Base-by-base conservation (phyloP, 2,329 filamentous ascomycete species). In the Epichloe hybrida region DNA sequence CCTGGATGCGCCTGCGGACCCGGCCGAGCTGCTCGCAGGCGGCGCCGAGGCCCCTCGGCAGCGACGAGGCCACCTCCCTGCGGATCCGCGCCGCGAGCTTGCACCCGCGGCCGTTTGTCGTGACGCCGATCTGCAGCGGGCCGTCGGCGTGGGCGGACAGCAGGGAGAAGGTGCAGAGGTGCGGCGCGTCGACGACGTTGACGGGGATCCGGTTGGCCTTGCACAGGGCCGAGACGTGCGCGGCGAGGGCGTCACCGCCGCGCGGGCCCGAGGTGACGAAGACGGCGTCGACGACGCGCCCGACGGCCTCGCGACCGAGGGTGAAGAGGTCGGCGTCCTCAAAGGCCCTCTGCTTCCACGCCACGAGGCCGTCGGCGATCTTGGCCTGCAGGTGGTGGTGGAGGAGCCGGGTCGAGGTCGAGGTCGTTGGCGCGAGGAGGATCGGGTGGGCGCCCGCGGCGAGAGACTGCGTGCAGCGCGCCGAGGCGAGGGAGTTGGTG, bases 41-140 rank as follows among this genome's bases (percentile, higher is more conserved):
- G 20, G 68, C 66, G 5, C 93, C 93, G 5, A 97, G 75, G 17
- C 85, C 76, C 2, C 73, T 65, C 0, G 93, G 93, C 3, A 98
- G 73, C 0, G 82, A 80, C 0, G 89, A 78, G 2, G 88, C 86
- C 54, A 98, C 86, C 61, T 97, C 93, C 51, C 93, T 79, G 15
- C 90, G 81, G 59, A 98, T 88, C 27, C 93, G 79, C 9, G 88
- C 88, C 5, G 93, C 88, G 34, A 98, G 77, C 68, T 95, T 96
- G 72, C 93, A 97, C 2, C 93, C 93, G 59, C 86, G 84, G 20
- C 93, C 91, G 52, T 94, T 96, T 1, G 93, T 97, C 3, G 93
- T 97, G 52, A 98, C 86, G 54, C 93, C 93, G 54, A 98, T 84
- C 64, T 97, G 93, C 40, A 98, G 74, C 9, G 93, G 91, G 0